Base-by-base conservation (phyloP, 129 eudicot genomes). In the Smallanthus sonchifolius region DNA sequence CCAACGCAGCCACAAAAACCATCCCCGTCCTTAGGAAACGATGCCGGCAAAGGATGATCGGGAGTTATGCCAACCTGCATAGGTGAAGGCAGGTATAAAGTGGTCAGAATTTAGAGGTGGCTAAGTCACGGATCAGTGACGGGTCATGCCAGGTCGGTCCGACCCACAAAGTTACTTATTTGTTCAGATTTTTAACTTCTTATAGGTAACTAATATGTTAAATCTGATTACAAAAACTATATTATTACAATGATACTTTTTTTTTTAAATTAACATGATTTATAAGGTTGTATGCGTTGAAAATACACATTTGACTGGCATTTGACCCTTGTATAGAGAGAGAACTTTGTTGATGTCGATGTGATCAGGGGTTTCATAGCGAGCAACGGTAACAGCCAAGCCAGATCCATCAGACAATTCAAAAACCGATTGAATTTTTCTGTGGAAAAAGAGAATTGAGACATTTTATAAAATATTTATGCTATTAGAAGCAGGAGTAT, bases 321-420 rank as follows among this genome's bases (percentile, higher is more conserved):
- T 49, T 5, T 3, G 30, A 24, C 7, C 16, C 67, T 2, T 51
- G 72, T 35, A 55, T 9, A 4, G n/a, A 64, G 11, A 47, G 55
- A 66, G 65, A 65, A 94, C 98, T 97, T 95, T 95, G 81, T 95
- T 84, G 62, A 95, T 95, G 80, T 95, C 99, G 10, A 76, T 88
- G 82, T 91, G 99, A 77, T 89, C 97, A 75, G 99, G 99, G 52
- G 99, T 95, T 70, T 95, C 96, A 67, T 95, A 95, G 7, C 97
- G 96, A 76, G 99, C 99, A 87, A 95, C 99, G 14, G 99, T 95
- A 43, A 95, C 94, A 49, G 97, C 97, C 90, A 95, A 80, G 75
- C 99, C 99, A 85, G 99, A 95, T 54, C 99, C 99, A 88, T 95
- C 99, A 63, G 97, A 95, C 61, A 95, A 81, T 86, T 95, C 90